phyloP scores from a whole-genome alignment of 192 early-diverging fungal genomes.

The Cetraspora pellucida region DNA sequence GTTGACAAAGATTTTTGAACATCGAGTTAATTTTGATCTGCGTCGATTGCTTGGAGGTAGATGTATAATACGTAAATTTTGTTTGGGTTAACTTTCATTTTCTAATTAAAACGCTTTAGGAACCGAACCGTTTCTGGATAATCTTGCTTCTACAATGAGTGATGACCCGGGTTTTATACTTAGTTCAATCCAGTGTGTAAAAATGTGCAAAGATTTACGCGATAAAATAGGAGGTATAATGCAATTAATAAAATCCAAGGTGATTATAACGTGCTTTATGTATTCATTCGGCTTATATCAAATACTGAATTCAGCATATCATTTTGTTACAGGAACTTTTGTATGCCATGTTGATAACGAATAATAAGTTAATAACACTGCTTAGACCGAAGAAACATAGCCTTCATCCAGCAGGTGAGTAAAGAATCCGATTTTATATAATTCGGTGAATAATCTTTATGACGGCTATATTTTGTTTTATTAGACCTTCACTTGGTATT shows the following conservation, averaged over 20 bases:
- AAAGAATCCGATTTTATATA: too few relatives aligned
- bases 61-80: background rate
- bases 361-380: constrained; percentile 74
- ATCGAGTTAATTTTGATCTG: constrained; percentile 86
- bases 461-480: background rate
- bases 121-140: constrained; percentile 81
- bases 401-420: constrained; percentile 70
- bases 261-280: constrained; percentile 7
- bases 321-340: constrained; percentile 54
- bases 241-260: constrained; percentile 59
- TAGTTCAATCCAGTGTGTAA: constrained; percentile 74
- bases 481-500: constrained; percentile 79
- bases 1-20: constrained; percentile 83
- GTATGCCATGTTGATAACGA: constrained; percentile 79
- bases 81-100: background rate
- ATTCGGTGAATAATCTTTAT: constrained; percentile 2
- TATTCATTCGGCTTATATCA: background rate
- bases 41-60: constrained; percentile 75
- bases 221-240: constrained; percentile 69
- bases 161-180: constrained; percentile 75
- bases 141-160: constrained; percentile 70
- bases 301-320: background rate
- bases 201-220: constrained; percentile 66
- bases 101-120: constrained; percentile 41
- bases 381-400: constrained; percentile 75